Percentiles rank a stretch among this genome's conserved stretches.
These are phyloP conservation scores for Mariannaea sp. DNA, from an alignment of 2,329 filamentous ascomycete genomes.

Conservation along the genomic window DNA sequence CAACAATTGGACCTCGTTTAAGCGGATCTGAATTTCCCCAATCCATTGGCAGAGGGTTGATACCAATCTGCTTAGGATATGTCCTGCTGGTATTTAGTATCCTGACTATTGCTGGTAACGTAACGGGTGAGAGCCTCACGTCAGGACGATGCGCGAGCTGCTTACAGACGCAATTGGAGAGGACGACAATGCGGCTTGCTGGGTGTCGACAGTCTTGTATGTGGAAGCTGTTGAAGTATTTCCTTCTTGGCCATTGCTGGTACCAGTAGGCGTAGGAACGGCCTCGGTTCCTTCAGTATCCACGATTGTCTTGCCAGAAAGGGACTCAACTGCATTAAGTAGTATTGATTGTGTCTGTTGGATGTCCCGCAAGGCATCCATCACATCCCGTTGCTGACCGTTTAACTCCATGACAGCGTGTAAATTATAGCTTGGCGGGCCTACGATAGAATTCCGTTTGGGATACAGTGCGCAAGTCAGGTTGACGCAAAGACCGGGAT, in stretches of 20 bases:
- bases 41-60: conserved; percentile 85
- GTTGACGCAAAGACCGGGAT: no score
- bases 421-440: not conserved
- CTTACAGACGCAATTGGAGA: conserved; percentile 42
- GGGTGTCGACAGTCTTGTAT: conserved; percentile 19
- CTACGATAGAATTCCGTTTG: no score
- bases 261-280: conserved; percentile 12
- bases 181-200: conserved; percentile 33
- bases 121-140: conserved; percentile 44
- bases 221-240: conserved; percentile 21
- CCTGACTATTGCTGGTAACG: conserved; percentile 7
- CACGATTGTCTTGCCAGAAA: conserved; percentile 40
- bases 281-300: conserved; percentile 14
- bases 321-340: conserved; percentile 46
- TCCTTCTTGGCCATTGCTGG: conserved; percentile 16
- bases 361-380: conserved; percentile 46
- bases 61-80: conserved; percentile 91
- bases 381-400: conserved; percentile 31
- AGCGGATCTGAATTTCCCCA: conserved; percentile 82
- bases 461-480: no score
- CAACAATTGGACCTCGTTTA: conserved; percentile 84
- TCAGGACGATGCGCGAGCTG: conserved; percentile 61
- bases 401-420: conserved; percentile 32
- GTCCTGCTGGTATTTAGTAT: conserved; percentile 55
- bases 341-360: conserved; percentile 49